Percentiles rank a stretch among this genome's conserved stretches.
phyloP scores from a whole-genome alignment of 1,284 basidiomycete genomes.

The Ganoderma boninense region DNA sequence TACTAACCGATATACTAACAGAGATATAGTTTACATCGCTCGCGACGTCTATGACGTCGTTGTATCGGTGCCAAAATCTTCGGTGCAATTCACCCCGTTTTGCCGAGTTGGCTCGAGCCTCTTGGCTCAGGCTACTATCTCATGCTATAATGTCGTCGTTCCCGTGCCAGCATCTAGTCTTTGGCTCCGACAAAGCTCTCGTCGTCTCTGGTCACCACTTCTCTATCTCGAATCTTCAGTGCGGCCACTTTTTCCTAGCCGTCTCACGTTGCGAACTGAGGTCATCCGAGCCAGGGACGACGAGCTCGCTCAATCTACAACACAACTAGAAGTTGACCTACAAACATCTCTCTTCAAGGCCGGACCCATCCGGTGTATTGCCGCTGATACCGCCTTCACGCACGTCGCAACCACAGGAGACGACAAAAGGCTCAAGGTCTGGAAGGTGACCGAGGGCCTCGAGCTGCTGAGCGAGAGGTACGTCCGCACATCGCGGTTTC shows the following conservation, averaged over 20 bases:
- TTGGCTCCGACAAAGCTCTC: constrained; percentile 16
- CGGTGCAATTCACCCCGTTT: not conserved
- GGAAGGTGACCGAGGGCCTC: constrained; percentile 62
- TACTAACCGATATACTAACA: constrained; percentile 18
- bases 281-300: constrained; percentile 57
- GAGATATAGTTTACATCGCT: not conserved
- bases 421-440: constrained; percentile 83
- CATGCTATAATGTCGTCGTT: constrained; percentile 16
- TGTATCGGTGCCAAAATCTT: too few species aligned
- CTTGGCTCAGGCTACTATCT: not conserved
- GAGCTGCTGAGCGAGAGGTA: constrained; percentile 71
- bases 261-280: constrained; percentile 11
- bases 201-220: constrained; percentile 26
- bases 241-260: constrained; percentile 10
- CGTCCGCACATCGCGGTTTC: constrained; percentile 25
- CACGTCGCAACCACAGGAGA: constrained; percentile 76
- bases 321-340: constrained; percentile 42
- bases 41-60: too few species aligned
- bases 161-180: constrained; percentile 23
- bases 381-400: constrained; percentile 54
- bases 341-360: constrained; percentile 50
- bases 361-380: constrained; percentile 70
- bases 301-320: constrained; percentile 55
- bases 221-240: constrained; percentile 25
- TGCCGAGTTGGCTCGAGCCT: not conserved